A percentile compares a stretch with the other conserved stretches of the same genome.
Evolutionary conservation across 2,329 filamentous ascomycete genomes (phyloP).

Genomic region (Geosmithia putterillii): DNA sequence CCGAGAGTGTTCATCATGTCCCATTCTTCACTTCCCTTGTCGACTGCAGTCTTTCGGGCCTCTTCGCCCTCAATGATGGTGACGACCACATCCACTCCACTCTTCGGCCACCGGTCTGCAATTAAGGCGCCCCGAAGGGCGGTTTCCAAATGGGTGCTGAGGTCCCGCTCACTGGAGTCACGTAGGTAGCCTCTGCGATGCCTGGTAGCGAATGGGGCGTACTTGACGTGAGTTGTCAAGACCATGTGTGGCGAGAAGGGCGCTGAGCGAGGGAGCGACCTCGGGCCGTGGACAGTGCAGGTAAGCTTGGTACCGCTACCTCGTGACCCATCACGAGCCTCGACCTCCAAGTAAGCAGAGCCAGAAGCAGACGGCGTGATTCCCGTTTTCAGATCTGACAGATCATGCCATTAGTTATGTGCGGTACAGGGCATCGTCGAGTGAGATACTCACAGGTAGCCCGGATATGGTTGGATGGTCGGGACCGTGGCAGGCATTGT

Average conservation of each 20-base stretch:
- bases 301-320: slow-evolving; percentile 74
- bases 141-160: slow-evolving; percentile 83
- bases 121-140: slow-evolving; percentile 83
- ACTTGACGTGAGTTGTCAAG: slow-evolving; percentile 88
- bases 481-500: slow-evolving; percentile 33
- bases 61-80: slow-evolving; percentile 92
- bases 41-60: slow-evolving; percentile 41
- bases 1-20: slow-evolving; percentile 85
- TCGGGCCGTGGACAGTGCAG: slow-evolving; percentile 86
- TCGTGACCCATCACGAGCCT: slow-evolving; percentile 30
- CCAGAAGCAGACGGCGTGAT: slow-evolving; percentile 88
- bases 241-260: slow-evolving; percentile 89
- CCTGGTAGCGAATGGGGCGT: slow-evolving; percentile 83
- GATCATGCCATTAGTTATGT: slow-evolving; percentile 1
- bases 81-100: slow-evolving; percentile 86
- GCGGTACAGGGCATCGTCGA: background rate
- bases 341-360: slow-evolving; percentile 72
- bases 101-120: slow-evolving; percentile 96
- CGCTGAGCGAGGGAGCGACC: slow-evolving; percentile 78
- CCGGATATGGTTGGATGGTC: slow-evolving; percentile 55
- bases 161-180: slow-evolving; percentile 75
- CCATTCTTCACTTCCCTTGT: slow-evolving; percentile 54
- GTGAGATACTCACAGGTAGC: slow-evolving; percentile 30
- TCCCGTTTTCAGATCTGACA: slow-evolving; percentile 76
- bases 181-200: slow-evolving; percentile 75